phyloP scores from a whole-genome alignment of 352 stramenopile genomes.

The Blastocystis sp. region DNA sequence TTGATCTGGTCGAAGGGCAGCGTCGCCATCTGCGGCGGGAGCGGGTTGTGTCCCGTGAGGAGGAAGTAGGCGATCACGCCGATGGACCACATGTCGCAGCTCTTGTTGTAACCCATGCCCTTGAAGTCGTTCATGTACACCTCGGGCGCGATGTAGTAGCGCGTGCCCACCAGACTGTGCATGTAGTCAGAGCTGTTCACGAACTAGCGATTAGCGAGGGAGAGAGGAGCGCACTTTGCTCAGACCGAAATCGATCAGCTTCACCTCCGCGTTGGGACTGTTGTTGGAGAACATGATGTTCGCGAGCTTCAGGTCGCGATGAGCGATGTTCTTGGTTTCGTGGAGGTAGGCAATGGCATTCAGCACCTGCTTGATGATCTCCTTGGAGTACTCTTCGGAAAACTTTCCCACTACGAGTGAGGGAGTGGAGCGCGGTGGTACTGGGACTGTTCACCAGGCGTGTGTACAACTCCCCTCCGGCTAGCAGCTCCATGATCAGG shows the following conservation, averaged over 20 bases:
- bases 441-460: slow-evolving; percentile 50
- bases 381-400: slow-evolving; percentile 36
- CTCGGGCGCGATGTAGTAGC: slow-evolving; percentile 67
- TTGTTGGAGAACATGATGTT: slow-evolving; percentile 59
- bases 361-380: slow-evolving; percentile 29
- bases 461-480: slow-evolving; percentile 52
- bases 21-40: not conserved
- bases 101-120: slow-evolving; percentile 77
- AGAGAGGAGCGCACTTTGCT: slow-evolving; percentile 6
- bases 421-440: not conserved
- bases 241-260: slow-evolving; percentile 72
- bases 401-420: slow-evolving; percentile 36
- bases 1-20: not conserved
- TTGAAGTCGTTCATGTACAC: slow-evolving; percentile 77
- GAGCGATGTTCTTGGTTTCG: slow-evolving; percentile 61
- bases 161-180: slow-evolving; percentile 56
- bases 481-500: slow-evolving; percentile 31
- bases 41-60: slow-evolving; percentile 40
- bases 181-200: slow-evolving; percentile 82
- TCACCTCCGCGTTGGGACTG: slow-evolving; percentile 47
- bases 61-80: slow-evolving; percentile 57
- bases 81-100: slow-evolving; percentile 54
- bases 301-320: slow-evolving; percentile 52
- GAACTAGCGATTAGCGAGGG: slow-evolving; percentile 77
- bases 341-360: slow-evolving; percentile 65